Evolutionary conservation across 768 basidiomycete genomes (phyloP).

Genomic region (Clitopilus passeckerianus): DNA sequence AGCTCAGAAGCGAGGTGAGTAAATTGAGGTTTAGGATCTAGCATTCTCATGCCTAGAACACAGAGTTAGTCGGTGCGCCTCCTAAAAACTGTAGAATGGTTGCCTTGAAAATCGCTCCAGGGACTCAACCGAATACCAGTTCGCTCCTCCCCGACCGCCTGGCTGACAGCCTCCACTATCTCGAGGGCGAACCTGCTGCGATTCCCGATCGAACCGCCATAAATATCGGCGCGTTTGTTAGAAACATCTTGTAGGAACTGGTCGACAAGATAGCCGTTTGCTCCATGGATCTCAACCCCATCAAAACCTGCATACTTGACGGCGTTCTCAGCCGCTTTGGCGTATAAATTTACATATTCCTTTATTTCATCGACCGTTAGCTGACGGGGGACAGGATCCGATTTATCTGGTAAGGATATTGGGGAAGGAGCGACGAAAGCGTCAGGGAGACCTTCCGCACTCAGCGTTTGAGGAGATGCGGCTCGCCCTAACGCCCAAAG

Average conservation of each 20-base stretch:
- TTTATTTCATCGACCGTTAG: conserved; percentile 43
- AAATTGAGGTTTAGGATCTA: conserved; percentile 28
- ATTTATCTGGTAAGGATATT: conserved; percentile 15
- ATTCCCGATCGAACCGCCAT: conserved; percentile 63
- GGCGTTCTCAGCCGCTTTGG: conserved; percentile 50
- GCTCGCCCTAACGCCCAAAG: conserved; percentile 41
- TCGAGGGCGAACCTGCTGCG: conserved; percentile 54
- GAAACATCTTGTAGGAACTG: conserved; percentile 56
- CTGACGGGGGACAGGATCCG: neutral
- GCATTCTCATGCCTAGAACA: neutral
- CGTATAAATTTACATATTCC: conserved; percentile 46
- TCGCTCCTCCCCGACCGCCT: conserved; percentile 47
- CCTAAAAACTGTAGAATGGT: conserved; percentile 3
- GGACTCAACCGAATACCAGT: conserved; percentile 56
- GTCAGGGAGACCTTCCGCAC: conserved; percentile 25
- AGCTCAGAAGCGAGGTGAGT: conserved; percentile 40
- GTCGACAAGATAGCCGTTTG: conserved; percentile 47
- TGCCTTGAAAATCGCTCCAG: conserved; percentile 40
- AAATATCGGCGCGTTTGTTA: conserved; percentile 58
- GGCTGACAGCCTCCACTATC: conserved; percentile 43
- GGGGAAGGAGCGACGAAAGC: conserved; percentile 28
- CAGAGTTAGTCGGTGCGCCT: conserved; percentile 2
- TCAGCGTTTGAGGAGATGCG: neutral
- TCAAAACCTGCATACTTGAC: conserved; percentile 63
- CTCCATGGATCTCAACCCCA: conserved; percentile 46